A percentile compares a stretch with the other conserved stretches of the same genome.
Conservation (phyloP, 1,139 yeast genomes). For the Diutina ranongensis region DNA sequence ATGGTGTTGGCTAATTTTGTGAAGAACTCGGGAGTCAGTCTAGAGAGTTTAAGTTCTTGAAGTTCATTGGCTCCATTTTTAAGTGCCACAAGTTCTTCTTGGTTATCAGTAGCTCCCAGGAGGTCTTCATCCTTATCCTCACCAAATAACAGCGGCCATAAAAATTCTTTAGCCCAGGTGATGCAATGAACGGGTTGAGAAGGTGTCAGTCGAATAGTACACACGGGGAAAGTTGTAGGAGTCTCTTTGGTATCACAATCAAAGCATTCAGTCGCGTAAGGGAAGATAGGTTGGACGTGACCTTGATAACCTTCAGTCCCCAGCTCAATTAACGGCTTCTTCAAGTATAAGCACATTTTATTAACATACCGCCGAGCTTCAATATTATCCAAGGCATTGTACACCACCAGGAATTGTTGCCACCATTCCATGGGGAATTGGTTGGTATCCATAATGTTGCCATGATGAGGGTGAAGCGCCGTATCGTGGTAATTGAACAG, state of each 20-base stretch:
- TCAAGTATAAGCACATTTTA: slow-evolving; percentile 61
- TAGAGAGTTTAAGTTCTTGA: slow-evolving; percentile 42
- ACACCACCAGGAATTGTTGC: slow-evolving; percentile 61
- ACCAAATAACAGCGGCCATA: slow-evolving; percentile 74
- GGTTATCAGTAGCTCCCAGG: slow-evolving; percentile 45
- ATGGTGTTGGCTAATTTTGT: slow-evolving; percentile 39
- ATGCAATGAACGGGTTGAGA: slow-evolving; percentile 93
- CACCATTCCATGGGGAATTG: slow-evolving; percentile 77
- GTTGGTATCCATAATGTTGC: slow-evolving; percentile 72
- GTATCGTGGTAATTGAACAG: slow-evolving; percentile 59
- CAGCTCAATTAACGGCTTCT: slow-evolving; percentile 75
- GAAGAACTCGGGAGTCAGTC: slow-evolving; percentile 23
- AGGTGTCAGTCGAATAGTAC: slow-evolving; percentile 94
- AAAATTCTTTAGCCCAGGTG: slow-evolving; percentile 93
- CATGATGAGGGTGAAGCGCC: slow-evolving; percentile 71
- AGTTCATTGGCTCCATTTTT: slow-evolving; percentile 70
- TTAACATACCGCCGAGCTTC: slow-evolving; percentile 91
- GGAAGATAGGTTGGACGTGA: slow-evolving; percentile 83
- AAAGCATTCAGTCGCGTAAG: slow-evolving; percentile 80
- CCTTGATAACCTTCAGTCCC: slow-evolving; percentile 96
- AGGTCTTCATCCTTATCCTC: slow-evolving; percentile 32
- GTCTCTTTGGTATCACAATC: slow-evolving; percentile 83
- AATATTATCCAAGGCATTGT: slow-evolving; percentile 87
- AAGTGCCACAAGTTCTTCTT: slow-evolving; percentile 57
- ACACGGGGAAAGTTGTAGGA: slow-evolving; percentile 87